These are phyloP conservation scores for Cyberlindnera mycetangii DNA, from an alignment of 805 yeast species.

Conservation along the genomic window DNA sequence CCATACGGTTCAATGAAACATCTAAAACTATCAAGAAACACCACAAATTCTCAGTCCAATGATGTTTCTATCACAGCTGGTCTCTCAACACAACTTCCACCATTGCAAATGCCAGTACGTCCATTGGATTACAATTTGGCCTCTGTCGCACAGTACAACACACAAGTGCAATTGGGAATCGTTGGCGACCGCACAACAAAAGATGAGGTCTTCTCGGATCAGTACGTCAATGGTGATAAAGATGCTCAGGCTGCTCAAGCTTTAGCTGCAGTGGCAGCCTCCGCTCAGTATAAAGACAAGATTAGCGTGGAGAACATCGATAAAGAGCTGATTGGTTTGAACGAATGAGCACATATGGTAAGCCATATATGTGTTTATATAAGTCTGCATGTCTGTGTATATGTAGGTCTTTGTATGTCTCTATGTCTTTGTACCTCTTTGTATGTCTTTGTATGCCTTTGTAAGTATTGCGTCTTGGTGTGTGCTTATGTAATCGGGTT, in stretches of 20 bases:
- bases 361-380: neutral
- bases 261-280: slow-evolving; percentile 13
- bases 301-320: slow-evolving; percentile 25
- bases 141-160: slow-evolving; percentile 18
- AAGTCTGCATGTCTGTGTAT: no score
- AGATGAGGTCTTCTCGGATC: neutral
- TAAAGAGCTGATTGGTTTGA: slow-evolving; percentile 24
- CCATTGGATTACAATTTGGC: slow-evolving; percentile 12
- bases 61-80: neutral
- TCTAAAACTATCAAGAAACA: slow-evolving; percentile 4
- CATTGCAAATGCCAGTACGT: slow-evolving; percentile 7
- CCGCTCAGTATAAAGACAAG: slow-evolving; percentile 9
- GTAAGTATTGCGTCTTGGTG: no score
- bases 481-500: no score
- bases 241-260: slow-evolving; percentile 20
- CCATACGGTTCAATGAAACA: slow-evolving; percentile 32
- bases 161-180: slow-evolving; percentile 5
- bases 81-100: slow-evolving; percentile 5
- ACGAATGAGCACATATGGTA: slow-evolving; percentile 4
- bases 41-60: neutral
- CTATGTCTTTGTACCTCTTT: neutral
- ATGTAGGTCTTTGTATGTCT: neutral
- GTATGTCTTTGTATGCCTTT: no score
- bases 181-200: neutral
- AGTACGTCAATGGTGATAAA: slow-evolving; percentile 7